Percentiles rank a stretch among this genome's conserved stretches.
phyloP scores from a whole-genome alignment of 345 rosid species.

The Gossypium bickii region DNA sequence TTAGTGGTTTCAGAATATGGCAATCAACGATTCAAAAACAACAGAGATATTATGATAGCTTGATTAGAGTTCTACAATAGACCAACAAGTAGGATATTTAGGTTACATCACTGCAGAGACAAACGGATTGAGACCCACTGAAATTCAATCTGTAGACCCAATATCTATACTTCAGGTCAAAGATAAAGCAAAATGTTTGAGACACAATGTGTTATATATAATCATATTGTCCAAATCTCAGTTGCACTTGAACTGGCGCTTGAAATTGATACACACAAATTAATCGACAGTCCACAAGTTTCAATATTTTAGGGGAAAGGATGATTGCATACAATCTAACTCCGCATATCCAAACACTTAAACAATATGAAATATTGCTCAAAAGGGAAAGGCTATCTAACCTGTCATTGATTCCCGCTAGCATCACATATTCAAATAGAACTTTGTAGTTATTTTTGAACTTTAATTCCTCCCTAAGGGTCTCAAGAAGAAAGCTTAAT shows the following conservation, averaged over 20 bases:
- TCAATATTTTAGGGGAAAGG: neutral
- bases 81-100: neutral
- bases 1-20: neutral
- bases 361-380: neutral
- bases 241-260: neutral
- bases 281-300: neutral
- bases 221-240: neutral
- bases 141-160: neutral
- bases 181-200: neutral
- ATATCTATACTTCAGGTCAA: neutral
- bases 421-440: slow-evolving; percentile 86
- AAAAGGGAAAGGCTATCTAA: slow-evolving; percentile 19
- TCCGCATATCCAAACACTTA: neutral
- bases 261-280: neutral
- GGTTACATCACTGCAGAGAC: neutral
- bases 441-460: slow-evolving; percentile 69
- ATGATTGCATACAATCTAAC: neutral
- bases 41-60: neutral
- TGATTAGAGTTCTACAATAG: neutral
- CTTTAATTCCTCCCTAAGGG: slow-evolving; percentile 67
- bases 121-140: neutral
- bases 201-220: neutral
- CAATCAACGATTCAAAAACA: neutral
- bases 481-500: slow-evolving; percentile 67
- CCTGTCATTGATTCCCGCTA: slow-evolving; percentile 91